Evolutionary conservation across 1,139 yeast genomes (phyloP), one percentile per base, ranked within the genome.

Genomic region (Lodderomyces jiufengensis): DNA sequence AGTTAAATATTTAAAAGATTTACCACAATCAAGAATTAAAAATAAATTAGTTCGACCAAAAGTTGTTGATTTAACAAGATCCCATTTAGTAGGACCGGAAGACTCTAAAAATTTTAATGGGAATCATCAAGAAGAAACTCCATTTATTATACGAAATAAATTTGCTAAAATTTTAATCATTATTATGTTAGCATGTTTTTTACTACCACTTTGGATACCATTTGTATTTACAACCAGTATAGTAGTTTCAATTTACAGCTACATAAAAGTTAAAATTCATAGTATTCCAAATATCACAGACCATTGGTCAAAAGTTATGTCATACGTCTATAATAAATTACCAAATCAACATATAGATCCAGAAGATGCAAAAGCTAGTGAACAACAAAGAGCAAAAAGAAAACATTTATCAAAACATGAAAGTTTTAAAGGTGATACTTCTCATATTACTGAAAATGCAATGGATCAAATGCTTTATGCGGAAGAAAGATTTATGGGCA

Each of bases 171-270:
- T 61, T 29, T 39, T 55, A 2, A 54, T 70, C 1, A 50, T 69
- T 9, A 34, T 65, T 1, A 27, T 60, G 16, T 50, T 65, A 2
- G 56, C 67, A 1, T 42, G 59, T 6, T 47, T 70, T n/a, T 49
- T 74, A 21, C 41, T 74, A 3, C 80, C 83, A 0, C 39, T 78
- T 13, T 70, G 81, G 71, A 59, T 78, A 20, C 83, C 84, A 0
- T 38, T 75, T 8, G 66, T 76, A 5, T 46, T 78, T n/a, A 51
- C 62, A 8, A 63, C 70, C 1, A 68, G 75, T 37, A 43, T 66
- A 1, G 31, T 54, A 15, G 66, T 63, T 10, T 64, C 73, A 2
- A 39, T 59, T 3, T 66, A 63, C 47, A 66, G 73, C 44, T 50
- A 56, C 48, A 36, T 65, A 35, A 68, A 68, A 38, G 52, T 65